Evolutionary conservation across 202 grass and related monocot genomes (phyloP).

Genomic region (Setaria viridis): DNA sequence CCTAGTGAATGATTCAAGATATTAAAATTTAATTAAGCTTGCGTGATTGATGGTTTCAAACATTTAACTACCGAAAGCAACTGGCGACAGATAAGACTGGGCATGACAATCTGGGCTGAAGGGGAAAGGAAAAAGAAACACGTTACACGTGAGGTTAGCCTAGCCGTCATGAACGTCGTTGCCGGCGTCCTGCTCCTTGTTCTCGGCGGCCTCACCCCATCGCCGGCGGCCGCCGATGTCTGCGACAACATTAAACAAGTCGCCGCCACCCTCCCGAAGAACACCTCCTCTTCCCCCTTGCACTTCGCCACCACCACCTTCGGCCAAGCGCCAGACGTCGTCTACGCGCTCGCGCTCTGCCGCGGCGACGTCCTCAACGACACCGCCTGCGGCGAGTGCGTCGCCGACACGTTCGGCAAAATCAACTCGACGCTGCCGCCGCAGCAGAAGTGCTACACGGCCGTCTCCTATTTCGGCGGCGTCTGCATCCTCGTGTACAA

Average conservation of each 20-base stretch:
- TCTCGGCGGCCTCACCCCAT: neutral
- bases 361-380: slow-evolving; percentile 34
- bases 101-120: too few species aligned
- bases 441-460: neutral
- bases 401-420: neutral
- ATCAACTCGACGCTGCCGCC: neutral
- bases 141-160: neutral
- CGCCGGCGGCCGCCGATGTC: slow-evolving; percentile 10
- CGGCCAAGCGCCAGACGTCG: slow-evolving; percentile 22
- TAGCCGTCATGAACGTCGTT: neutral
- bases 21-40: neutral
- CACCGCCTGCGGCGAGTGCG: slow-evolving; percentile 16
- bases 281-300: slow-evolving; percentile 9
- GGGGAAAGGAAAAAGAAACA: neutral
- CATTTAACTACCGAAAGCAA: neutral
- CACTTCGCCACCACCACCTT: slow-evolving; percentile 33
- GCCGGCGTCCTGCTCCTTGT: neutral
- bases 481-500: neutral
- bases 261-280: slow-evolving; percentile 14
- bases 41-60: neutral
- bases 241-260: slow-evolving; percentile 44
- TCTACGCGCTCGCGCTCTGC: slow-evolving; percentile 46
- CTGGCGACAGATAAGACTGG: neutral
- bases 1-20: neutral
- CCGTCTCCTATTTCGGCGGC: neutral